Evolutionary conservation across 73 alveolate genomes (phyloP).

Genomic region (Stentor coeruleus): DNA sequence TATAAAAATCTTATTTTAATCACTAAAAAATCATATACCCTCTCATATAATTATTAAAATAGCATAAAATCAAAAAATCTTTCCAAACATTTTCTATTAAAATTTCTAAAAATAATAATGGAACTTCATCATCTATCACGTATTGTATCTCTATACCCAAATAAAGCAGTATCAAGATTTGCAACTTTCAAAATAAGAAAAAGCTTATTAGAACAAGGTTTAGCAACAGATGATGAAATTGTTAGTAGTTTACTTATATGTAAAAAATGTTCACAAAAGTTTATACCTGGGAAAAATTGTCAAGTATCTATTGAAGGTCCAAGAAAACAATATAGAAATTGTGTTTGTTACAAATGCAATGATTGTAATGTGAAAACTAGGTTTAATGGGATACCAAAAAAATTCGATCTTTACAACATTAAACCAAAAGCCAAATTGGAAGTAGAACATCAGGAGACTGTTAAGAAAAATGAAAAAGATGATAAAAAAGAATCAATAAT

Average conservation of each 20-base stretch:
- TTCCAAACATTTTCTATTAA: no score
- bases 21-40: no score
- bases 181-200: conserved; percentile 12
- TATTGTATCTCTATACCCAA: background rate
- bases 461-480: background rate
- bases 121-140: conserved; percentile 8
- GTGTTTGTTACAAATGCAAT: background rate
- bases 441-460: background rate
- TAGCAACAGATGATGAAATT: conserved; percentile 22
- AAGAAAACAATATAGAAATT: conserved; percentile 12
- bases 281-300: background rate
- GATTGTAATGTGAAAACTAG: background rate
- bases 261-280: background rate
- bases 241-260: background rate
- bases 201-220: background rate
- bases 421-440: background rate
- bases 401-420: background rate
- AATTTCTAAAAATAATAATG: no score
- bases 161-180: background rate
- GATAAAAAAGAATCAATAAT: background rate
- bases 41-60: no score
- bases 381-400: background rate
- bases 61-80: no score
- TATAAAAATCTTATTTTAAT: no score
- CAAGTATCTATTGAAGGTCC: background rate